These are phyloP conservation scores for Fusarium xylarioides DNA, from an alignment of 2,329 filamentous ascomycete genomes.

Conservation along the genomic window DNA sequence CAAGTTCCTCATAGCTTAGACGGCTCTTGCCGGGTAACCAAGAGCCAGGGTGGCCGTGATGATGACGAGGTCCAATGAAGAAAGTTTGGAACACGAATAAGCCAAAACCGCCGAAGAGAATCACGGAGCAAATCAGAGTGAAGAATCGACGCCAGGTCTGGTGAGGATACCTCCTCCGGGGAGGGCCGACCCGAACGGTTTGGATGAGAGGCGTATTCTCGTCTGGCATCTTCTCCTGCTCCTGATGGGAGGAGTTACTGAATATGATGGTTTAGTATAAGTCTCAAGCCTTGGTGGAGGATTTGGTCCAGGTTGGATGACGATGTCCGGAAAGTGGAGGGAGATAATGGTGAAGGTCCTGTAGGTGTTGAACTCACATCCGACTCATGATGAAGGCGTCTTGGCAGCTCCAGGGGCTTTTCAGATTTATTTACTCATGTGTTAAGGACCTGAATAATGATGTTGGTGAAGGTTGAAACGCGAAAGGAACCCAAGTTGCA, in stretches of 20 bases:
- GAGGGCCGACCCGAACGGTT: slow-evolving; percentile 65
- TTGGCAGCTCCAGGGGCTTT: slow-evolving; percentile 9
- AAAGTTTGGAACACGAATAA: slow-evolving; percentile 60
- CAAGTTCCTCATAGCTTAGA: slow-evolving; percentile 60
- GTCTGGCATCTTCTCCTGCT: slow-evolving; percentile 49
- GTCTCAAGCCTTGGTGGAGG: not conserved
- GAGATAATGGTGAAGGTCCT: not conserved
- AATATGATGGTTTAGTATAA: not conserved
- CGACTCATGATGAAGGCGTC: slow-evolving; percentile 31
- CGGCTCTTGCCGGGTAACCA: slow-evolving; percentile 39
- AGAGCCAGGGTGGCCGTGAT: slow-evolving; percentile 46
- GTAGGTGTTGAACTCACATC: slow-evolving; percentile 33
- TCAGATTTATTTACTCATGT: slow-evolving; percentile 10
- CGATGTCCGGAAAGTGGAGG: slow-evolving; percentile 25
- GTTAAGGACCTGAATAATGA: not conserved
- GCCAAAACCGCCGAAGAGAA: slow-evolving; percentile 61
- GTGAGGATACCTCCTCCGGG: slow-evolving; percentile 65
- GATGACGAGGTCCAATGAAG: slow-evolving; percentile 50
- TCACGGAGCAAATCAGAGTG: slow-evolving; percentile 66
- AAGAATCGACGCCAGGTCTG: slow-evolving; percentile 72
- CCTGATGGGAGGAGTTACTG: slow-evolving; percentile 29
- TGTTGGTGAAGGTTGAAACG: slow-evolving; percentile 1
- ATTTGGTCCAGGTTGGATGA: not conserved
- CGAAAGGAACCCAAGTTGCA: slow-evolving; percentile 3
- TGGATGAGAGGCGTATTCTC: slow-evolving; percentile 75